Conservation (phyloP, 2,329 filamentous ascomycete species). For the Xylariaceae sp. region DNA sequence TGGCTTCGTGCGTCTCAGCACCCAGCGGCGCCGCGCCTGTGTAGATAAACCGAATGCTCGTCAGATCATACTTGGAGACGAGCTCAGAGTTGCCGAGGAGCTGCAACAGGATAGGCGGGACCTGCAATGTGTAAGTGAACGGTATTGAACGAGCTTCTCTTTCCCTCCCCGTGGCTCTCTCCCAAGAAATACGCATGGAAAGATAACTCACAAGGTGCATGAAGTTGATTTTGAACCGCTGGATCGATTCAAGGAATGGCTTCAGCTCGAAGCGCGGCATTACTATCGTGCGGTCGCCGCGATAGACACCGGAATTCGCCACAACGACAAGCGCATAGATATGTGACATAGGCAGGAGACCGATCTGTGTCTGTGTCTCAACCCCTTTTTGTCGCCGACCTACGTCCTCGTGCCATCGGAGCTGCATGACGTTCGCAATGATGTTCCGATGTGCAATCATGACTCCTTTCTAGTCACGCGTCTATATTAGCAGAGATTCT, state of each 20-base stretch:
- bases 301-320: constrained; percentile 57
- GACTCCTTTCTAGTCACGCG: constrained; percentile 58
- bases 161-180: no score
- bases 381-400: constrained; percentile 27
- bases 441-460: constrained; percentile 73
- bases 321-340: constrained; percentile 72
- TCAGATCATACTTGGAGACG: constrained; percentile 64
- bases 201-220: constrained; percentile 52
- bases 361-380: constrained; percentile 43
- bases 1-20: constrained; percentile 61
- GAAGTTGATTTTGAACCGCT: constrained; percentile 59
- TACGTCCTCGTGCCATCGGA: constrained; percentile 39
- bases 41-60: constrained; percentile 58
- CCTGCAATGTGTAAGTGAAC: constrained; percentile 36
- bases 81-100: constrained; percentile 60
- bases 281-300: constrained; percentile 66
- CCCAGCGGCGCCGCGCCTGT: constrained; percentile 76
- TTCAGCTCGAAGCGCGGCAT: constrained; percentile 68
- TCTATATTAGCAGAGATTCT: not conserved
- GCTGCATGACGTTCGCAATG: constrained; percentile 65
- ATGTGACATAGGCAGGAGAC: constrained; percentile 69
- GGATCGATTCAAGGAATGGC: constrained; percentile 55
- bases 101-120: constrained; percentile 76
- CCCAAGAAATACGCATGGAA: not conserved
- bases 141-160: not conserved